Evolutionary conservation across 73 alveolate species (phyloP), one percentile per base, ranked within the genome.

Genomic region (Paraurostyla sp.): DNA sequence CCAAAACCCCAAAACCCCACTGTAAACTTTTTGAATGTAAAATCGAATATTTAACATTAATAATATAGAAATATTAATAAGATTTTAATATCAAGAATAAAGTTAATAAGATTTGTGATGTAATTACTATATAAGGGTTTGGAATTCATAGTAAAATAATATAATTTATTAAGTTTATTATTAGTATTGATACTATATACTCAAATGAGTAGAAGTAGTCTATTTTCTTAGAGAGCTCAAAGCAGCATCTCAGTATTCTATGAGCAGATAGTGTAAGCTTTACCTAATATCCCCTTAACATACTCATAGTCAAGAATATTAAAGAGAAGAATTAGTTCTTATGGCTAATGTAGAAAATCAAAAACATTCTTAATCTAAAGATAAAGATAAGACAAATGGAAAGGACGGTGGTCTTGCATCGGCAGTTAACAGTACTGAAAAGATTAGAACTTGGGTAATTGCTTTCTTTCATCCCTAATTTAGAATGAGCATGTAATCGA

Each of bases 401-500:
- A 23, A 30, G 15, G 29, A 25, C 11, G 81, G 71, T 13, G 87
- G 91, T 22, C 20, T 63, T 15, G 81, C 57, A 30, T 25, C 81
- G 16, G 91, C 91, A 38, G 82, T 88, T 29, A 62, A 48, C 46
- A 30, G 85, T 18, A 88, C 89, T 49, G 98, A 94, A 50, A 90
- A 80, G 35, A 91, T 94, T 62, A 76, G 95, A 46, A 30, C 62
- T 25, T 71, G 85, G 85, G 85, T 71, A 71, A 40, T 7, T 18
- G 20, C 11, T 71, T 30, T 7, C 29, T 18, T 23, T 63, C 29
- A 71, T 25, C 40, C 40, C 27, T 27, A 15, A 13, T 38, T 11
- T 71, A 71, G 85, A 71, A 35, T 40, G 85, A 71, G 85, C 85
- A 71, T 25, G 25, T 71, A 80, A 71, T 71, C 27, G 85, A 41